Evolutionary conservation across 2,329 filamentous ascomycete genomes (phyloP), one percentile per base, ranked within the genome.

Genomic region (Gremmenia infestans): DNA sequence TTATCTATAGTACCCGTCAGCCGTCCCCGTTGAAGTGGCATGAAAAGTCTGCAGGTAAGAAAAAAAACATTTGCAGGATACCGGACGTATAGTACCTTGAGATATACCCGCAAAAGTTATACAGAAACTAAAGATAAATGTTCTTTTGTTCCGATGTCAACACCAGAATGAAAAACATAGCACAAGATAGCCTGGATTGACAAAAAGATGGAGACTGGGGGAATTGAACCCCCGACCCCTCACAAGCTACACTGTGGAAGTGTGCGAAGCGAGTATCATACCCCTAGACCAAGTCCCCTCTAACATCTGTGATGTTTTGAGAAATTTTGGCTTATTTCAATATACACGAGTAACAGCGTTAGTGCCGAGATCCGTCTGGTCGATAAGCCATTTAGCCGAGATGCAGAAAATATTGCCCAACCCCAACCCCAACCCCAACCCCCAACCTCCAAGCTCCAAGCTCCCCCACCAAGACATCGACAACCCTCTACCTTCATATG

Each of bases 141-240:
- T n/a, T n/a, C n/a, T n/a, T n/a, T n/a, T n/a, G n/a, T n/a, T n/a
- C n/a, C n/a, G n/a, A n/a, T n/a, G n/a, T n/a, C n/a, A n/a, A n/a
- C n/a, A n/a, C n/a, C n/a, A n/a, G n/a, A n/a, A n/a, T n/a, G n/a
- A n/a, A n/a, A n/a, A n/a, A n/a, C n/a, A n/a, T n/a, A n/a, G n/a
- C n/a, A n/a, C n/a, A n/a, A n/a, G 19, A 22, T 2, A 22, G 19
- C 36, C 36, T 11, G 48, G 57, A 62, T 55, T 45, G 12, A 22
- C 22, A 52, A 63, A 59, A 59, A 55, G n/a, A 2, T 42, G 70
- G 70, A 72, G 65, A 56, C 59, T 63, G 64, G 65, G 70, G 70
- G 70, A 72, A 69, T 72, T 69, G 71, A 72, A 72, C 71, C 71
- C 71, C 63, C 63, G 70, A 72, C 71, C 71, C 70, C 71, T 70